Conservation (phyloP, 331 rosid genomes). For the Pyrus hybrid region DNA sequence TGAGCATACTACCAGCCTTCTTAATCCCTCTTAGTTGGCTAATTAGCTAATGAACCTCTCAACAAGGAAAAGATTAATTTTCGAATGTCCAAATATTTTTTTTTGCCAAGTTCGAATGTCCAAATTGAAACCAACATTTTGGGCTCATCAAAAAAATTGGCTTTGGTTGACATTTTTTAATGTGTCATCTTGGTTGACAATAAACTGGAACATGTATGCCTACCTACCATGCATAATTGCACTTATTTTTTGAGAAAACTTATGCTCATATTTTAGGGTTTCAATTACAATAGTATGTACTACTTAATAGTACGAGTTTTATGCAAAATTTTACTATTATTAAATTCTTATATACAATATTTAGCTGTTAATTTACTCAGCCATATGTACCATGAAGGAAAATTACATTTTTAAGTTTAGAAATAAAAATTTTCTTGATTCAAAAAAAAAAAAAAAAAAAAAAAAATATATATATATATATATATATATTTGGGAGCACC, state of each 20-base stretch:
- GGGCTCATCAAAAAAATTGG: neutral
- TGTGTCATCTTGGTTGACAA: neutral
- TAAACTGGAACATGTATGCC: neutral
- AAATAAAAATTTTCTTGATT: neutral
- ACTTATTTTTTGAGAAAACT: neutral
- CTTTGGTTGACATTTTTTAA: neutral
- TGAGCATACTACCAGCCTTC: neutral
- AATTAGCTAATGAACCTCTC: neutral
- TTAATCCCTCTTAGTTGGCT: neutral
- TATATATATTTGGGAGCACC: neutral
- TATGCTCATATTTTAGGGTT: neutral
- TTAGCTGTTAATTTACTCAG: too few relatives aligned
- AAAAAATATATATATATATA: too few relatives aligned
- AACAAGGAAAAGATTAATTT: neutral
- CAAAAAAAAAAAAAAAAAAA: too few relatives aligned
- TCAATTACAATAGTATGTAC: neutral
- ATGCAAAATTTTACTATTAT: too few relatives aligned
- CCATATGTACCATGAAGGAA: too few relatives aligned
- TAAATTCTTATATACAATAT: too few relatives aligned
- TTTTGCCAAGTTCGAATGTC: too few relatives aligned
- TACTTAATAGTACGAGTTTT: neutral
- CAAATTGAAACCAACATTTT: too few relatives aligned
- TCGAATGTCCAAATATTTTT: neutral
- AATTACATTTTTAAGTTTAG: neutral
- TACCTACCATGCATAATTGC: neutral